Percentiles rank a stretch among this genome's conserved stretches.
These are phyloP conservation scores for Aspergillus sp. DNA, from an alignment of 2,329 filamentous ascomycete genomes.

Conservation along the genomic window DNA sequence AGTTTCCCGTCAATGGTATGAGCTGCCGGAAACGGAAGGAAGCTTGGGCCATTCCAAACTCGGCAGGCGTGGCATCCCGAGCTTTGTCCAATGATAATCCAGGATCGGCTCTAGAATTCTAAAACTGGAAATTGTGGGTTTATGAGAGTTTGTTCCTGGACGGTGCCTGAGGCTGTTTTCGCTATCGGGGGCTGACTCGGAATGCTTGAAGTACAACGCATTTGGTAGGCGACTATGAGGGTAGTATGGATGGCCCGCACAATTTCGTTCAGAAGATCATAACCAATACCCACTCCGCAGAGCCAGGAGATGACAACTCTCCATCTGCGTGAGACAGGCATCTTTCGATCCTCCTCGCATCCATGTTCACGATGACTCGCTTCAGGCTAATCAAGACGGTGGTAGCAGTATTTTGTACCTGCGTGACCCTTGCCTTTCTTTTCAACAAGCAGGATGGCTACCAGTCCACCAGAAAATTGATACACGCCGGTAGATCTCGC, in stretches of 20 bases:
- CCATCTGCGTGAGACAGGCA: neutral
- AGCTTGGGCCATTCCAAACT: neutral
- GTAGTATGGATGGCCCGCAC: neutral
- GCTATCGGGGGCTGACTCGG: neutral
- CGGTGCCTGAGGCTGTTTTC: conserved; percentile 1
- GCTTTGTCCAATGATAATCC: neutral
- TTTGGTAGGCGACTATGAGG: neutral
- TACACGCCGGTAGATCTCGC: conserved; percentile 8
- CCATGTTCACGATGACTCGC: conserved; percentile 1
- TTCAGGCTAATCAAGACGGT: conserved; percentile 7
- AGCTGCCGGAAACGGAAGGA: neutral
- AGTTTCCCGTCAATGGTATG: too few relatives aligned
- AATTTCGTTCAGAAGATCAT: neutral
- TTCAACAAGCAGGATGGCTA: conserved; percentile 10
- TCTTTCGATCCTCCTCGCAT: neutral
- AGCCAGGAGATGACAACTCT: neutral
- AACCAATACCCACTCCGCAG: neutral
- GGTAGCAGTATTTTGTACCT: conserved; percentile 5
- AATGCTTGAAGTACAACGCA: conserved; percentile 3
- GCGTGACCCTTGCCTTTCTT: neutral
- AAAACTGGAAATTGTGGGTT: neutral
- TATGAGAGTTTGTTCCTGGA: neutral
- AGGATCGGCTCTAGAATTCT: neutral
- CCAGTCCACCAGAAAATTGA: conserved; percentile 6
- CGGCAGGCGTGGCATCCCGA: neutral